Conservation (phyloP, 345 rosid species). For the Linum trigynum region DNA sequence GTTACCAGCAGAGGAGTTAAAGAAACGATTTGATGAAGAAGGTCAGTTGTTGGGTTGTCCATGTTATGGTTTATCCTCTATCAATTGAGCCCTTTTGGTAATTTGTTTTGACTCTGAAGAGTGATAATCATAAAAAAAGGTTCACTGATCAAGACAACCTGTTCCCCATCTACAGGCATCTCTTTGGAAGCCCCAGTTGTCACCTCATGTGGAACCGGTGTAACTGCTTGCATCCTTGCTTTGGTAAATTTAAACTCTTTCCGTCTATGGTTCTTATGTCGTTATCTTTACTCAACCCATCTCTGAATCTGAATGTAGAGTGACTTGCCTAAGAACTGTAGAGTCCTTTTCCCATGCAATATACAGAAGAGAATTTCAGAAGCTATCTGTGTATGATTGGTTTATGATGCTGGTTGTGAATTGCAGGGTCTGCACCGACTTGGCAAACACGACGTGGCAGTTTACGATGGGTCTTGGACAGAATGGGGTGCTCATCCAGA, state of each 20-base stretch:
- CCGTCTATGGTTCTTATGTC: not conserved
- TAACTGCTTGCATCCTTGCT: constrained; percentile 82
- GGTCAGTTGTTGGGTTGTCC: constrained; percentile 33
- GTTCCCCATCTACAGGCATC: constrained; percentile 43
- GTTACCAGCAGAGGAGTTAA: constrained; percentile 67
- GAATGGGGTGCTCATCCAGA: constrained; percentile 87
- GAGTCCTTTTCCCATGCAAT: too few relatives aligned
- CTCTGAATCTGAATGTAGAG: not conserved
- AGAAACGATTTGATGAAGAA: constrained; percentile 71
- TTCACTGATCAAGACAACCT: not conserved
- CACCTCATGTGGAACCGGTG: constrained; percentile 86
- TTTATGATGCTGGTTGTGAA: not conserved
- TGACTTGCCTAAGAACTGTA: too few relatives aligned
- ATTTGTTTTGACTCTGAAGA: not conserved
- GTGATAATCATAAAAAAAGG: not conserved
- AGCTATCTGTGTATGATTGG: too few relatives aligned
- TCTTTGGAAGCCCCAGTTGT: constrained; percentile 66
- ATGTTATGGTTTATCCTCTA: not conserved
- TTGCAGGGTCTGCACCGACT: constrained; percentile 82
- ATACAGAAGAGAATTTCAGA: too few relatives aligned
- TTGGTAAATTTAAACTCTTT: constrained; percentile 41
- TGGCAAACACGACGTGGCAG: constrained; percentile 71
- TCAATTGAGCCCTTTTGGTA: not conserved
- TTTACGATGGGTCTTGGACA: constrained; percentile 98
- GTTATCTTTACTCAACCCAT: too few relatives aligned